phyloP scores from a whole-genome alignment of 2,329 filamentous ascomycete species.

The Dactylellina parvicollis region DNA sequence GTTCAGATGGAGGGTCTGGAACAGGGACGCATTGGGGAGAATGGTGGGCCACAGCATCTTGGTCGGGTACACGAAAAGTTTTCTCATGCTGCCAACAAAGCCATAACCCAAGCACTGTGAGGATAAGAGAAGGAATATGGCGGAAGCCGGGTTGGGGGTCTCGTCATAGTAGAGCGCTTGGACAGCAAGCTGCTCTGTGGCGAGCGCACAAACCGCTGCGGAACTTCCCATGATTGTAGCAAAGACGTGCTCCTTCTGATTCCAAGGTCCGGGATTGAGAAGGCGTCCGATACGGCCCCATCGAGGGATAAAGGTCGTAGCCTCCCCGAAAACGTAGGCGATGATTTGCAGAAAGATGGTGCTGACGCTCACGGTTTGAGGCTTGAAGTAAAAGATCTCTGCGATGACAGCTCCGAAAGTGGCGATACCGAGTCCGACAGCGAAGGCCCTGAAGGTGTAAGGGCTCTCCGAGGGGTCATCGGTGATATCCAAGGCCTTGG shows the following conservation, averaged over 20 bases:
- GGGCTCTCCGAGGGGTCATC: slow-evolving; percentile 61
- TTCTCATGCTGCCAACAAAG: slow-evolving; percentile 64
- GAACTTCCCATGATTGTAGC: slow-evolving; percentile 64
- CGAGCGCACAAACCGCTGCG: slow-evolving; percentile 59
- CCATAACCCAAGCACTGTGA: slow-evolving; percentile 67
- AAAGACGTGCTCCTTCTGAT: slow-evolving; percentile 61
- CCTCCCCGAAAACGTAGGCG: slow-evolving; percentile 63
- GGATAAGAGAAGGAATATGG: slow-evolving; percentile 64
- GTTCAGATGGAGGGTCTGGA: slow-evolving; percentile 62
- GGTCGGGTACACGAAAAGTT: slow-evolving; percentile 64
- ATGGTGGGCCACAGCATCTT: slow-evolving; percentile 65
- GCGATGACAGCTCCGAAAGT: slow-evolving; percentile 62
- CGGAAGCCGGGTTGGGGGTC: slow-evolving; percentile 61
- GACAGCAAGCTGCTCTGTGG: slow-evolving; percentile 63
- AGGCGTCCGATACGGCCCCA: slow-evolving; percentile 60
- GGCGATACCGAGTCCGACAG: slow-evolving; percentile 61
- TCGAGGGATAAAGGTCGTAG: slow-evolving; percentile 61
- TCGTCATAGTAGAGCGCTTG: slow-evolving; percentile 65
- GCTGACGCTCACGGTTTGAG: slow-evolving; percentile 62
- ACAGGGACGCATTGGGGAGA: slow-evolving; percentile 60
- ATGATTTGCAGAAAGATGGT: slow-evolving; percentile 64
- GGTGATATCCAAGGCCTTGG: slow-evolving; percentile 60
- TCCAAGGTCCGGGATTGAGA: slow-evolving; percentile 62
- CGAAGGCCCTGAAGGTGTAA: slow-evolving; percentile 62
- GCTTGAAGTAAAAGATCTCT: slow-evolving; percentile 66